Percentiles rank a stretch among this genome's conserved stretches.
Conservation (phyloP, 2,329 filamentous ascomycete genomes). For the Aspergillus fumigatus region DNA sequence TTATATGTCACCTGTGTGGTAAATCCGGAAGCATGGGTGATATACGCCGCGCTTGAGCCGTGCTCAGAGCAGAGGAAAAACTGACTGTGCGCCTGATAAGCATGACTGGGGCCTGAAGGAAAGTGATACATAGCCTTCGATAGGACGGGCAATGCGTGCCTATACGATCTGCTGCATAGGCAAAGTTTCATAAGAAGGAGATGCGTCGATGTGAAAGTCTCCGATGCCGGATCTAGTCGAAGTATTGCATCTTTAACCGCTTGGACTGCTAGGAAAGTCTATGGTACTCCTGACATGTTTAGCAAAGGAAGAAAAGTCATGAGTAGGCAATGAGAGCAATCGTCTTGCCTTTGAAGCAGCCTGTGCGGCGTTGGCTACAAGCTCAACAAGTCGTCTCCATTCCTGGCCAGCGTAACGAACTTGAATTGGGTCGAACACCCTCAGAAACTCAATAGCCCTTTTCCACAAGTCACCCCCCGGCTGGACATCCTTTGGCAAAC, state of each 20-base stretch:
- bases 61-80: slow-evolving; percentile 27
- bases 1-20: slow-evolving; percentile 37
- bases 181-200: slow-evolving; percentile 38
- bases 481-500: slow-evolving; percentile 35
- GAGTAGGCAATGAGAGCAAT: background rate
- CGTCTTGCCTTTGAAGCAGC: slow-evolving; percentile 30
- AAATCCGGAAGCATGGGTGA: slow-evolving; percentile 36
- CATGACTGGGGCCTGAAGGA: slow-evolving; percentile 24
- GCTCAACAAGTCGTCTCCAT: slow-evolving; percentile 33
- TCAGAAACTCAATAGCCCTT: slow-evolving; percentile 48
- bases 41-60: slow-evolving; percentile 29
- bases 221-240: slow-evolving; percentile 40
- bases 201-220: slow-evolving; percentile 43
- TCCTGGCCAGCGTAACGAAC: slow-evolving; percentile 41
- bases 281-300: slow-evolving; percentile 25
- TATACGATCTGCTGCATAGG: slow-evolving; percentile 39
- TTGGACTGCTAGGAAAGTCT: slow-evolving; percentile 30
- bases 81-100: slow-evolving; percentile 18
- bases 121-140: slow-evolving; percentile 41
- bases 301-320: background rate
- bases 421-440: slow-evolving; percentile 48
- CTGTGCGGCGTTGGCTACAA: slow-evolving; percentile 28
- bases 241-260: slow-evolving; percentile 42
- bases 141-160: slow-evolving; percentile 37
- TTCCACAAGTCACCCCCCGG: slow-evolving; percentile 48